These are phyloP conservation scores for Thraustochytrium sp. DNA, from an alignment of 352 stramenopile species.

Conservation along the genomic window DNA sequence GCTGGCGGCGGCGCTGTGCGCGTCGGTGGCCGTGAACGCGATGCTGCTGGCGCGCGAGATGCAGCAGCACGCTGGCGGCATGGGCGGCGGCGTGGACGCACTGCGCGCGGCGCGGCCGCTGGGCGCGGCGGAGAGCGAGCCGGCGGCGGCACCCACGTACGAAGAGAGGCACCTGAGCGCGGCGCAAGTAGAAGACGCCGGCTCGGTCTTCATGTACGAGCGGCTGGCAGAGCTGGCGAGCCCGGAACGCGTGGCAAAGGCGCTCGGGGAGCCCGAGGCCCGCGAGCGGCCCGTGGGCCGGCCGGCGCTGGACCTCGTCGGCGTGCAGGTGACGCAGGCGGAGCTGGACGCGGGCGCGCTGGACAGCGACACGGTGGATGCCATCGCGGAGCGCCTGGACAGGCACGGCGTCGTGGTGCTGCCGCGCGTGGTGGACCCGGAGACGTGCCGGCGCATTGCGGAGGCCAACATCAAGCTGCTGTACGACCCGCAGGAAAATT, in stretches of 20 bases:
- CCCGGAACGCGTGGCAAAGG: background rate
- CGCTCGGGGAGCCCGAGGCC: background rate
- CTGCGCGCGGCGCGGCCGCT: background rate
- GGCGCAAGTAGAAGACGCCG: background rate
- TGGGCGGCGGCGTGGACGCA: background rate
- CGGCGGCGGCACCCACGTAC: background rate
- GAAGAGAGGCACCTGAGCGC: background rate
- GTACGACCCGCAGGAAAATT: background rate
- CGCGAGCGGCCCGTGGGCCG: background rate
- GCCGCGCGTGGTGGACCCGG: background rate
- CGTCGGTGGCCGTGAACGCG: background rate
- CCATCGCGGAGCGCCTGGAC: background rate
- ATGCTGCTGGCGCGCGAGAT: background rate
- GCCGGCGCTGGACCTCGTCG: background rate
- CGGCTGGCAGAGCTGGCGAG: background rate
- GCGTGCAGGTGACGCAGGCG: background rate
- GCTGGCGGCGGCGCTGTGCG: background rate
- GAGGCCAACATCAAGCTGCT: background rate
- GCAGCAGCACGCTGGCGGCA: background rate
- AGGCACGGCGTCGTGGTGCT: constrained; percentile 29
- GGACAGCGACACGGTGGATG: background rate
- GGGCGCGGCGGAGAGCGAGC: background rate
- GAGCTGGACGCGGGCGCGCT: background rate
- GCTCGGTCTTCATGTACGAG: constrained; percentile 23
- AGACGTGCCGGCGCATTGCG: background rate